Evolutionary conservation across 495 filamentous ascomycete species (phyloP), one percentile per base, ranked within the genome.

Genomic region (Pyrenula massariospora): DNA sequence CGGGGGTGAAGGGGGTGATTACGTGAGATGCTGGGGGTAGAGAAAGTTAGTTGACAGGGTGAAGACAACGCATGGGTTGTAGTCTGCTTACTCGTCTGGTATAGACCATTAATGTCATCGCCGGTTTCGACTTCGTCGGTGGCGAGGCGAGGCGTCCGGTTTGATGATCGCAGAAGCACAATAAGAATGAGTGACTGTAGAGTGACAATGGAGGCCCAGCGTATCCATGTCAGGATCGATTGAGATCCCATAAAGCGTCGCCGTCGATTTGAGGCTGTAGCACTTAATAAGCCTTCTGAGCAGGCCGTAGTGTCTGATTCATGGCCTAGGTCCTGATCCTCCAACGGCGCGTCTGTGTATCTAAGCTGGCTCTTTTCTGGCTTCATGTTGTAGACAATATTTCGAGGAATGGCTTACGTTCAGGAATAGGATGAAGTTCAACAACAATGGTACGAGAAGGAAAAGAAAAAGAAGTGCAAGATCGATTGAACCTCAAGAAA

Each of bases 51-150:
- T 20, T 19, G 42, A 15, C 10, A 15, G 31, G 15, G 31, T 42
- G 31, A 15, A 42, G 31, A 42, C 3, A 25, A 57, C 19, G 8
- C 25, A 47, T n/a, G 12, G 21, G 20, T 11, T 2, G 12, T 51
- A 12, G 12, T 10, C 3, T 22, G 58, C 58, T 56, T 25, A 67
- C 65, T 59, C 12, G 65, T 61, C 25, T 63, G 52, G 53, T 67
- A 67, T 19, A 67, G 54, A 1, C 64, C 64, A 60, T 66, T 66
- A 10, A 66, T 56, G 60, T 66, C 64, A 21, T 61, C 62, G 3
- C 64, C 64, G 0, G 64, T 65, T 49, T 66, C 64, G n/a, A 57
- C 49, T 42, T 42, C 31, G 8, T 42, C 31, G 8, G 31, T 42
- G 31, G 31, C 31, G 8, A 42, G 31, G 5, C 31, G 5, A 15